Percentiles rank a stretch among this genome's conserved stretches.
These are phyloP conservation scores for Plantago coronopus DNA, from an alignment of 305 asterid species.

Conservation along the genomic window DNA sequence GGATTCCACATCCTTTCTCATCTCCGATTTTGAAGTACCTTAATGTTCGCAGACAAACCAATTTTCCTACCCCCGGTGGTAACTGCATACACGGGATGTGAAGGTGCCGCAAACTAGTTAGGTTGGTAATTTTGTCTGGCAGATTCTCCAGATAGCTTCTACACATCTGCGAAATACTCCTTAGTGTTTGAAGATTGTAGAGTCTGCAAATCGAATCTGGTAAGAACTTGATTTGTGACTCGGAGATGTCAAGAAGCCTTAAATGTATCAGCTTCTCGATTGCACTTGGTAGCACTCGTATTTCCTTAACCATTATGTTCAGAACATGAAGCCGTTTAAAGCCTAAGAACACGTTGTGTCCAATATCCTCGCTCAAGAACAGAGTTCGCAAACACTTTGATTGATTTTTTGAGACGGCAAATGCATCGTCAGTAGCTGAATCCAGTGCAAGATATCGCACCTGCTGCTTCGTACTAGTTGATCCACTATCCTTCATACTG, in stretches of 20 bases:
- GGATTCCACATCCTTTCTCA: slow-evolving; percentile 19
- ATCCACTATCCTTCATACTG: neutral
- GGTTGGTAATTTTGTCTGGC: slow-evolving; percentile 6
- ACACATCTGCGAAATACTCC: too few relatives aligned
- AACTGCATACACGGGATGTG: neutral
- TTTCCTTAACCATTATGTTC: neutral
- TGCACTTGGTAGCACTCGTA: slow-evolving; percentile 6
- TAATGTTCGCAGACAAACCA: neutral
- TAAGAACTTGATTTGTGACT: neutral
- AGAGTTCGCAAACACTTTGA: slow-evolving; percentile 15
- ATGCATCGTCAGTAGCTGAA: neutral
- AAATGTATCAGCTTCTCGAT: slow-evolving; percentile 18
- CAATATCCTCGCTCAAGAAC: neutral
- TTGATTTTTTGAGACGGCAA: neutral
- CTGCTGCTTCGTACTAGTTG: neutral
- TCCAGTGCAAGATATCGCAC: slow-evolving; percentile 7
- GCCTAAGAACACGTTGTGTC: neutral
- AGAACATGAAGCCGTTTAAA: slow-evolving; percentile 19
- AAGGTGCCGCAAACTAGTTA: slow-evolving; percentile 24
- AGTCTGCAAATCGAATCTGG: slow-evolving; percentile 18
- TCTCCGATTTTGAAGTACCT: neutral
- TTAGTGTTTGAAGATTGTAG: slow-evolving; percentile 20
- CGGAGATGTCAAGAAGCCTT: slow-evolving; percentile 10
- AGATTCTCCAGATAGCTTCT: neutral
- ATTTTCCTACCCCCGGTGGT: slow-evolving; percentile 9